Conservation (phyloP, 1,139 yeast species). For the Candida gigantensis region DNA sequence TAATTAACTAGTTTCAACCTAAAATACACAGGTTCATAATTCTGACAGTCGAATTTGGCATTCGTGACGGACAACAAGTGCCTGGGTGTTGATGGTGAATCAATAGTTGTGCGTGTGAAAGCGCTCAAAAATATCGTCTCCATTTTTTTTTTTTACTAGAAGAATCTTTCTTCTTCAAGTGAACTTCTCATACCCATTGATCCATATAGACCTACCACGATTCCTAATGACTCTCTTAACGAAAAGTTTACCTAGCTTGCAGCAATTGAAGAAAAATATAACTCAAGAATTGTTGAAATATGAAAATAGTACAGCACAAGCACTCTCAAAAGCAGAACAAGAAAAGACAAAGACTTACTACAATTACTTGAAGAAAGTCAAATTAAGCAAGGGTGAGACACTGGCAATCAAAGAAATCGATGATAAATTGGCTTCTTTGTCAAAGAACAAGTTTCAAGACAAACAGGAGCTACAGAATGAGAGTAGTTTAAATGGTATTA, state of each 20-base stretch:
- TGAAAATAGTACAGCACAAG: slow-evolving; percentile 42
- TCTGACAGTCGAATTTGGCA: no score
- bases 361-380: slow-evolving; percentile 11
- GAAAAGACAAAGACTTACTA: slow-evolving; percentile 11
- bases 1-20: no score
- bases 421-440: slow-evolving; percentile 17
- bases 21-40: no score
- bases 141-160: no score
- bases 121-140: no score
- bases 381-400: slow-evolving; percentile 39
- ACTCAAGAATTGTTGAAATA: slow-evolving; percentile 49
- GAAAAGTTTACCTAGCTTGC: slow-evolving; percentile 14
- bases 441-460: neutral
- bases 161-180: no score
- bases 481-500: slow-evolving; percentile 11
- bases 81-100: no score
- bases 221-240: slow-evolving; percentile 13
- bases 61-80: no score
- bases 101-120: no score
- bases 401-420: slow-evolving; percentile 28
- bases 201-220: no score
- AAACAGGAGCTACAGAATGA: slow-evolving; percentile 8
- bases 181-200: no score
- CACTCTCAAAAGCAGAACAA: slow-evolving; percentile 38
- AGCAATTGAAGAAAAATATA: slow-evolving; percentile 21